These are phyloP conservation scores for Chrysoporthe deuterocubensis DNA, from an alignment of 2,329 filamentous ascomycete genomes.

Conservation along the genomic window DNA sequence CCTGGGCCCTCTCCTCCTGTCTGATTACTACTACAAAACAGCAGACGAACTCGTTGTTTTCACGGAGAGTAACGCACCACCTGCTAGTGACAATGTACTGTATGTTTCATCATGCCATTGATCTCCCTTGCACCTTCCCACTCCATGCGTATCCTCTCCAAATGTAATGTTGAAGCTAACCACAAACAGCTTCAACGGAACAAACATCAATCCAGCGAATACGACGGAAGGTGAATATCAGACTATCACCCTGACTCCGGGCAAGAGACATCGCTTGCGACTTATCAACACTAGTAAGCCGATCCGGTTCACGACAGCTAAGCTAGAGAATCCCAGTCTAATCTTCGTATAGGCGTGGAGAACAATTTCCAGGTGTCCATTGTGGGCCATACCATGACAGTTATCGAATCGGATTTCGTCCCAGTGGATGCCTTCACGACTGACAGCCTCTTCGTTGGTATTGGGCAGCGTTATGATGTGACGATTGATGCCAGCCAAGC, in stretches of 20 bases:
- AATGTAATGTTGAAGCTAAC: neutral
- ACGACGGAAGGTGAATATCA: conserved; percentile 38
- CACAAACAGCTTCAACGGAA: conserved; percentile 46
- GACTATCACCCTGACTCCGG: conserved; percentile 44
- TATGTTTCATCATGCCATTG: neutral
- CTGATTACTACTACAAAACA: conserved; percentile 53
- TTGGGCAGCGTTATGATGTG: conserved; percentile 53
- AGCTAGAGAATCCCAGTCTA: neutral
- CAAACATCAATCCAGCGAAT: conserved; percentile 36
- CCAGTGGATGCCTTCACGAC: conserved; percentile 54
- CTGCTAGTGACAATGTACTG: conserved; percentile 45
- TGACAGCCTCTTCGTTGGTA: conserved; percentile 53
- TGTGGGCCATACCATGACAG: conserved; percentile 52
- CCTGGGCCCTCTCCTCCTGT: conserved; percentile 52
- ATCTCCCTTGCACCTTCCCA: neutral
- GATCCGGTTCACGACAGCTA: neutral
- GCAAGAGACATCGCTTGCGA: conserved; percentile 53
- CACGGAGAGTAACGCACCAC: conserved; percentile 35
- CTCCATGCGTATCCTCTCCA: neutral
- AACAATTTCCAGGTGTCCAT: conserved; percentile 44
- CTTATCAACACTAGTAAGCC: conserved; percentile 49
- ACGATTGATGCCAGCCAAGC: conserved; percentile 47
- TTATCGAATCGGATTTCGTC: conserved; percentile 58
- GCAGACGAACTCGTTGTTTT: conserved; percentile 36
- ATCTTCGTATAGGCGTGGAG: conserved; percentile 19